These are phyloP conservation scores for Schoenoplectus triqueter DNA, from an alignment of 202 grass and related monocot genomes.

Conservation along the genomic window DNA sequence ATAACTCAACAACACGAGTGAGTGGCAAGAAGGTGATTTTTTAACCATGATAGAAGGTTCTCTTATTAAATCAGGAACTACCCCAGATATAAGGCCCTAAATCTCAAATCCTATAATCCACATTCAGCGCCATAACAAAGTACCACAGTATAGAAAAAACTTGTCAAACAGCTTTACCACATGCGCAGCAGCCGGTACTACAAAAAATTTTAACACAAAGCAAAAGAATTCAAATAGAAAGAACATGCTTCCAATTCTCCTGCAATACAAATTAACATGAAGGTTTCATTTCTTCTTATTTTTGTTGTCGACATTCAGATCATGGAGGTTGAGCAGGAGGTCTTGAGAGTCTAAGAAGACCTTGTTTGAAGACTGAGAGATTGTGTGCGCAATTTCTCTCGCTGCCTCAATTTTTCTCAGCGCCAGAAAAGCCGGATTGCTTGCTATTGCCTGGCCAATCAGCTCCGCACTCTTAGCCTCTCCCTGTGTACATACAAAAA, in stretches of 20 bases:
- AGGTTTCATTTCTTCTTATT: constrained; percentile 59
- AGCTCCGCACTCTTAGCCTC: constrained; percentile 98
- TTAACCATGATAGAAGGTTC: background rate
- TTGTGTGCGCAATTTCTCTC: constrained; percentile 88
- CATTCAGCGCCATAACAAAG: constrained; percentile 2
- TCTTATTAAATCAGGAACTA: constrained; percentile 33
- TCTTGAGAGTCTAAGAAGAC: constrained; percentile 82
- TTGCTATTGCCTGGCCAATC: constrained; percentile 82
- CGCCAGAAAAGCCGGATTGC: constrained; percentile 82
- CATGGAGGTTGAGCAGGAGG: constrained; percentile 82
- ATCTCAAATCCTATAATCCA: constrained; percentile 30
- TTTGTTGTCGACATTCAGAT: constrained; percentile 41
- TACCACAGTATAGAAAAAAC: constrained; percentile 21
- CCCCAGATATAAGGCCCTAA: background rate
- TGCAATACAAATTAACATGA: constrained; percentile 27
- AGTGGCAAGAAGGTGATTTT: background rate
- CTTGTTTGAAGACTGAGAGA: constrained; percentile 71
- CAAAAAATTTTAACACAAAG: background rate
- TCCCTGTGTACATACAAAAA: constrained; percentile 55
- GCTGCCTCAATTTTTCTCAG: constrained; percentile 92
- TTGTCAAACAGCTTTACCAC: background rate
- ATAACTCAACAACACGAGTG: background rate
- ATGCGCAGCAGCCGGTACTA: background rate
- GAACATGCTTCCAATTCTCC: constrained; percentile 6
- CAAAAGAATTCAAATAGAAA: constrained; percentile 25